Base-by-base conservation (phyloP, 768 basidiomycete species). In the Leccinum pellstonianum region DNA sequence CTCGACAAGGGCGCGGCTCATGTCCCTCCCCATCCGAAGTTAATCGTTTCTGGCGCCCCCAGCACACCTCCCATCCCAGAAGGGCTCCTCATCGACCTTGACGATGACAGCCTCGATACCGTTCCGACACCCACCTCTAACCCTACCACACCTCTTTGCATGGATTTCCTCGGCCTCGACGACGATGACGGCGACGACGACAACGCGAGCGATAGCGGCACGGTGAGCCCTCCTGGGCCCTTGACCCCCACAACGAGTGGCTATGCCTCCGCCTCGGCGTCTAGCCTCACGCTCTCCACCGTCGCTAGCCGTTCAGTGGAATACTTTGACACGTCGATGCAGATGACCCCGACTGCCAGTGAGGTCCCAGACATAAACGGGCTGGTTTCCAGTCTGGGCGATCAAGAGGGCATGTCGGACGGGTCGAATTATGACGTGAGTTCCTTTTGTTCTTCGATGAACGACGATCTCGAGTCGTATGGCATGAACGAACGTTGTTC, bases 351-450 rank as follows among this genome's bases (percentile, higher is more conserved):
- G 27, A 65, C 59, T 61, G 69, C 66, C 11, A 19, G 17, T 19
- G 68, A 68, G 35, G 71, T 81, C 59, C 86, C 87, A 17, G 88
- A 90, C 66, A 76, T 92, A 54, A 86, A 86, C 67, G 71, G 86
- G 11, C 74, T 90, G 23, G 78, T 86, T 15, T 80, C 86, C 25
- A 78, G 79, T 21, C 68, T 89, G n/a, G 80, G 81, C 21, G 78
- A 80, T 9, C 76, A 77, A 19, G 43, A 46, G 37, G 69, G 65
- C 5, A 72, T 66, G 51, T 71, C 76, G 35, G 78, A 83, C 63
- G 84, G 84, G 17, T 67, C 77, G 15, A 78, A 86, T 66, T 88
- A 87, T 71, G 88, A 91, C 71, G 89, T 88, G 72, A 78, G 85
- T 49, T 21, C 25, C 3, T 43, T 43, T 49, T 49, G 25, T 46